Conservation (phyloP, 1,284 basidiomycete species). For the Apiotrichum laibachii region DNA sequence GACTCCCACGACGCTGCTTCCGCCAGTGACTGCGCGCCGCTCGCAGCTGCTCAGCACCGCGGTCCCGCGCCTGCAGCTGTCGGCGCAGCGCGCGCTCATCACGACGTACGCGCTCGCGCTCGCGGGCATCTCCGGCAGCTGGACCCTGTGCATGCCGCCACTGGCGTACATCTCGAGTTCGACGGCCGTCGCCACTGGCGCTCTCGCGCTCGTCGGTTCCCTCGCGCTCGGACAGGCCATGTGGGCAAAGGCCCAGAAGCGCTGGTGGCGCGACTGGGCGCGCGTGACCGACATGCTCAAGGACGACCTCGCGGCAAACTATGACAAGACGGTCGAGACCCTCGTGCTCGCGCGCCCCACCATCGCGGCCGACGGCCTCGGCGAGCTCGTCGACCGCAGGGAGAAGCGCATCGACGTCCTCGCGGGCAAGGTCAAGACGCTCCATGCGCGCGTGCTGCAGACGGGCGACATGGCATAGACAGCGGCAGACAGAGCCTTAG, state of each 20-base stretch:
- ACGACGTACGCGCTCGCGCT: slow-evolving; percentile 48
- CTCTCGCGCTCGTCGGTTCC: slow-evolving; percentile 58
- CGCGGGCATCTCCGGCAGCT: slow-evolving; percentile 52
- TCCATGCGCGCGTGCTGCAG: neutral
- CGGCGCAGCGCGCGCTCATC: slow-evolving; percentile 64
- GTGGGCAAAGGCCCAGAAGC: slow-evolving; percentile 68
- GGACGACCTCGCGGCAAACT: slow-evolving; percentile 66
- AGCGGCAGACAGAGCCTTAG: no score
- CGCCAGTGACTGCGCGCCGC: slow-evolving; percentile 60
- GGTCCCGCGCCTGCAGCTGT: slow-evolving; percentile 63
- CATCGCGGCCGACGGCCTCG: slow-evolving; percentile 52
- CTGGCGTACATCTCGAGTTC: slow-evolving; percentile 27
- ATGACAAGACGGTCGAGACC: slow-evolving; percentile 41
- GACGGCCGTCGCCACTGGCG: slow-evolving; percentile 63
- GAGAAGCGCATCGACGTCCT: slow-evolving; percentile 55
- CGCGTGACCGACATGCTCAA: slow-evolving; percentile 67
- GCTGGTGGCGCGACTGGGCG: slow-evolving; percentile 71
- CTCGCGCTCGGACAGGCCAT: slow-evolving; percentile 65
- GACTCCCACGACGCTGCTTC: slow-evolving; percentile 57
- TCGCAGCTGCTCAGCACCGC: slow-evolving; percentile 60
- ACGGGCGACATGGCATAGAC: neutral
- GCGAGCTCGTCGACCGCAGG: slow-evolving; percentile 52
- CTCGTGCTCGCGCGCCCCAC: slow-evolving; percentile 46
- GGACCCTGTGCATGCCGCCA: slow-evolving; percentile 40
- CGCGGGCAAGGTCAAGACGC: slow-evolving; percentile 48